Conservation (phyloP, 768 basidiomycete genomes). For the Lepiota venenata region DNA sequence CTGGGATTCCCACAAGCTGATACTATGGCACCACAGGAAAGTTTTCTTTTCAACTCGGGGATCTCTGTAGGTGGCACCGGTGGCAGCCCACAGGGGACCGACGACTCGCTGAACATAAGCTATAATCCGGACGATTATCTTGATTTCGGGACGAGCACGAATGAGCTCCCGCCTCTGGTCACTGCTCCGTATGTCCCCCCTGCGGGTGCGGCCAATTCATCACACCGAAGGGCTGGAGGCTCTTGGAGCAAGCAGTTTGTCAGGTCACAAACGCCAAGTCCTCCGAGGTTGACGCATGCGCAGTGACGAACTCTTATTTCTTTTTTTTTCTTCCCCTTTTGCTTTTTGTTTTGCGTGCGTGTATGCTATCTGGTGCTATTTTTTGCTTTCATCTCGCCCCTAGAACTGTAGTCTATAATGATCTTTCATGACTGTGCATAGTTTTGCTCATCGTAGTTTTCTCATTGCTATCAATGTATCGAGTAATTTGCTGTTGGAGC, state of each 20-base stretch:
- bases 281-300: conserved; percentile 19
- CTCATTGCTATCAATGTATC: too few species aligned
- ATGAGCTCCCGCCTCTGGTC: conserved; percentile 5
- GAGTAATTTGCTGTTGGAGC: too few species aligned
- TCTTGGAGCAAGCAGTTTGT: conserved; percentile 38
- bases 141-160: conserved; percentile 26
- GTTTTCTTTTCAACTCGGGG: background rate
- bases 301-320: conserved; percentile 19
- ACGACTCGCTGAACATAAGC: background rate
- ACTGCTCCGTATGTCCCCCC: conserved; percentile 44
- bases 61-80: background rate
- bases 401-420: conserved; percentile 9
- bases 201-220: conserved; percentile 46
- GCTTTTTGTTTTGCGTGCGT: conserved; percentile 2
- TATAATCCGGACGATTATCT: conserved; percentile 34
- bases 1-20: background rate
- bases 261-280: conserved; percentile 23
- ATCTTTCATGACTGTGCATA: background rate
- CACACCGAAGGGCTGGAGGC: conserved; percentile 51
- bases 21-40: background rate
- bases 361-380: conserved; percentile 19
- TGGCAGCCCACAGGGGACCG: background rate
- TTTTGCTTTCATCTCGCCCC: conserved; percentile 12
- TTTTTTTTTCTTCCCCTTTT: background rate
- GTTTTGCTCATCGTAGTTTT: too few species aligned